Evolutionary conservation across 2,329 filamentous ascomycete genomes (phyloP), one percentile per base, ranked within the genome.

Genomic region (Aspergillus calidoustus): DNA sequence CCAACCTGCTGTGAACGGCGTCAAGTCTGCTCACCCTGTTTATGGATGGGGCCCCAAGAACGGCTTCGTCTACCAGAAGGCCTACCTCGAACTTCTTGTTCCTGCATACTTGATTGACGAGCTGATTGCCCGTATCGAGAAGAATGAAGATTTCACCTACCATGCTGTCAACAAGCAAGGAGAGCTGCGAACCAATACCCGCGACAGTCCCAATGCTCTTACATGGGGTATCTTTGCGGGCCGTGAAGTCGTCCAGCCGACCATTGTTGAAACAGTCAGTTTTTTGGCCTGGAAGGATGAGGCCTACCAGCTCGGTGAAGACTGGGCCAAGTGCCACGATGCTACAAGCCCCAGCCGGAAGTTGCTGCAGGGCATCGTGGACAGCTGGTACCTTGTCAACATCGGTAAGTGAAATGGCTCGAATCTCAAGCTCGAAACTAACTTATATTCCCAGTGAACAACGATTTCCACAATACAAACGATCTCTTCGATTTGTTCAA

Each of bases 261-360:
- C 95, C n/a, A 97, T 99, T 71, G 95, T 99, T 56, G 95, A 99
- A 81, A 96, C 92, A 19, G 90, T 99, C 76, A 96, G 92, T 76
- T 99, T 99, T 85, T 83, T 99, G 57, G 95, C 95, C 2, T 99
- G 95, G 95, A 96, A 96, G 80, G 95, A 99, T 69, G 95, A 99
- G 79, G 96, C 96, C 17, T 99, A 93, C 83, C 88, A 91, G 64
- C 85, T 99, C 9, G 95, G 95, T 58, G 86, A 90, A 61, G 93
- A 99, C 74, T 99, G 95, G 95, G 91, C 92, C 23, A 91, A 92
- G 72, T 99, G 95, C 76, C 92, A 96, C 74, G 87, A 93, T 43
- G 83, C 89, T 63, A 83, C 83, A 61, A 93, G 88, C 65, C 88
- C 91, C 34, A 96, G 91, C 73, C 87, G 94, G 57, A 85, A 88